Percentiles rank a stretch among this genome's conserved stretches.
These are phyloP conservation scores for Carex pumila DNA, from an alignment of 176 grass and related monocot genomes.

Conservation along the genomic window DNA sequence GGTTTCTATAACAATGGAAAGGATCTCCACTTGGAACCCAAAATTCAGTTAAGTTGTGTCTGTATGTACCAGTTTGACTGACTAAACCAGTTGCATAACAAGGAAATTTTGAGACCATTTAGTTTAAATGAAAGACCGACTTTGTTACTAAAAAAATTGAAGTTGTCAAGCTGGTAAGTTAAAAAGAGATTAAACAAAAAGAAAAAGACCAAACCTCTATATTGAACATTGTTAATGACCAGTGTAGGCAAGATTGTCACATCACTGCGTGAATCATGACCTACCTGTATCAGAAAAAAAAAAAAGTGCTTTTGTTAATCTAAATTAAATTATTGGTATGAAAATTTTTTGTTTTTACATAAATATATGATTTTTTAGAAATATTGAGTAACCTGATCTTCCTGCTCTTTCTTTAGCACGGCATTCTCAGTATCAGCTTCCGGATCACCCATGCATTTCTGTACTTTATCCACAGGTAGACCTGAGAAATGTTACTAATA, in stretches of 20 bases:
- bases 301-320: neutral
- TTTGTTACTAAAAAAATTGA: neutral
- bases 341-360: neutral
- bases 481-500: slow-evolving; percentile 21
- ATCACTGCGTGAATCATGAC: slow-evolving; percentile 63
- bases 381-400: slow-evolving; percentile 48
- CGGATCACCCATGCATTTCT: slow-evolving; percentile 86
- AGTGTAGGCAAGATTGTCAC: slow-evolving; percentile 87
- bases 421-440: slow-evolving; percentile 81
- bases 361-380: neutral
- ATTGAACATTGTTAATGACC: slow-evolving; percentile 94
- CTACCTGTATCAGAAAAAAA: slow-evolving; percentile 39
- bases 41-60: neutral
- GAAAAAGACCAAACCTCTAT: slow-evolving; percentile 56
- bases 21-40: neutral
- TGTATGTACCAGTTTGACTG: neutral
- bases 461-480: slow-evolving; percentile 56
- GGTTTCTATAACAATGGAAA: neutral
- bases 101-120: neutral
- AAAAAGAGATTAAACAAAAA: neutral
- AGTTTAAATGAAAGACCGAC: neutral
- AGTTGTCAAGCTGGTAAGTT: neutral
- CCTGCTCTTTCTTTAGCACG: slow-evolving; percentile 74
- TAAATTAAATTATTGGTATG: neutral
- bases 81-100: neutral